Conservation (phyloP, 257 asterid genomes). For the Lycium ferocissimum region DNA sequence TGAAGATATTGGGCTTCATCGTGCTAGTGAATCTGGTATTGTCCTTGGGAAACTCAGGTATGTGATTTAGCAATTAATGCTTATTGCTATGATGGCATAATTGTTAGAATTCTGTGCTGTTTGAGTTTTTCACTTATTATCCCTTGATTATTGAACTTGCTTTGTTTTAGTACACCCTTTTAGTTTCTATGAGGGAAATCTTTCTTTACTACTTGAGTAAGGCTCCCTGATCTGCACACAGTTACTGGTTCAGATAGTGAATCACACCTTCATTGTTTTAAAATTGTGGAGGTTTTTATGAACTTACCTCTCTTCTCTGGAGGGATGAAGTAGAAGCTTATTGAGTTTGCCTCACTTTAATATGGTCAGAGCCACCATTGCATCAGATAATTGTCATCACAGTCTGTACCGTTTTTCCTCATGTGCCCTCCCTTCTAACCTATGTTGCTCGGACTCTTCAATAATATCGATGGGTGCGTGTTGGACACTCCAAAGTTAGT, state of each 20-base stretch:
- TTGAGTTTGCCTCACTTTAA: constrained; percentile 2
- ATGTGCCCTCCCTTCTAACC: neutral
- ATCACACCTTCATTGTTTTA: neutral
- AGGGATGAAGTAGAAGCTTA: constrained; percentile 18
- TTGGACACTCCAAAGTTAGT: too few relatives aligned
- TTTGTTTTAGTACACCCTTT: neutral
- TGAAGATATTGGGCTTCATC: constrained; percentile 93
- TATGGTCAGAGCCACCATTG: constrained; percentile 16
- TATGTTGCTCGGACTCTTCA: too few relatives aligned
- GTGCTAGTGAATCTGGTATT: constrained; percentile 89
- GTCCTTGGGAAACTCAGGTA: constrained; percentile 98
- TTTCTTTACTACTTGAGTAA: neutral
- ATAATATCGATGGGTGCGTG: too few relatives aligned
- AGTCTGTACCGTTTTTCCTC: constrained; percentile 5
- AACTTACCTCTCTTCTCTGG: neutral
- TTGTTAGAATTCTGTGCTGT: neutral
- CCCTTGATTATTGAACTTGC: neutral
- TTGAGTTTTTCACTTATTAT: neutral
- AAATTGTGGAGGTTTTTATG: neutral
- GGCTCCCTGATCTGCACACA: neutral
- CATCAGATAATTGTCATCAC: neutral
- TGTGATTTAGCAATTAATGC: constrained; percentile 31
- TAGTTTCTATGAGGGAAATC: neutral
- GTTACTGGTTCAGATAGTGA: constrained; percentile 2
- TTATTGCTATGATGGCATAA: constrained; percentile 14